Conservation (phyloP, 192 early-diverging fungal genomes). For the Gamsiella multidivaricata region DNA sequence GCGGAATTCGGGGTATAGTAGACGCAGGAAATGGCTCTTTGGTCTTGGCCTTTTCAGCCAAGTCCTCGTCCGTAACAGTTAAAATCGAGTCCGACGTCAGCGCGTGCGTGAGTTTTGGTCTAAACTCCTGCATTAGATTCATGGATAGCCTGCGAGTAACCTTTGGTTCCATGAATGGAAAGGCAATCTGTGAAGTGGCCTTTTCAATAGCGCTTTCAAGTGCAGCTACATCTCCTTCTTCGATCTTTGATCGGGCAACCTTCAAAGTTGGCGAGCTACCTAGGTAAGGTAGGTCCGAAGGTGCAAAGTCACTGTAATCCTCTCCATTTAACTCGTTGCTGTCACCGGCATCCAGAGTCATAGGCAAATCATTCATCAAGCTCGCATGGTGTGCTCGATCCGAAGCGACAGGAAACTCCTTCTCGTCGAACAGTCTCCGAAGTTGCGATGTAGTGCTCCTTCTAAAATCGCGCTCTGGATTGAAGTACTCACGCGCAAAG, state of each 20-base stretch:
- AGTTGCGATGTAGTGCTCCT: constrained; percentile 72
- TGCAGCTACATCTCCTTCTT: constrained; percentile 47
- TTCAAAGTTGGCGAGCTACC: constrained; percentile 56
- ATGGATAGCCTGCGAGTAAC: constrained; percentile 61
- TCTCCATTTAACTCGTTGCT: constrained; percentile 17
- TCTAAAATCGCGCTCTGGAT: constrained; percentile 83
- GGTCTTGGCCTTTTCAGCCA: constrained; percentile 9
- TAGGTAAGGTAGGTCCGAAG: constrained; percentile 57
- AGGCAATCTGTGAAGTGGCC: constrained; percentile 47
- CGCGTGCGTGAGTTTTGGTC: constrained; percentile 29
- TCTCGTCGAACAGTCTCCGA: constrained; percentile 70
- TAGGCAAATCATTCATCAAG: constrained; percentile 59
- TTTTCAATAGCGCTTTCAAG: constrained; percentile 54
- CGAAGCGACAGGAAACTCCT: constrained; percentile 53
- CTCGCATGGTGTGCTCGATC: constrained; percentile 57
- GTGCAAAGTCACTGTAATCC: constrained; percentile 23
- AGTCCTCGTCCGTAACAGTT: constrained; percentile 34
- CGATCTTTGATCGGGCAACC: constrained; percentile 36
- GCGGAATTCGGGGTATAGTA: constrained; percentile 26
- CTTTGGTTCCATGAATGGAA: constrained; percentile 58
- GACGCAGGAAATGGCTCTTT: constrained; percentile 3
- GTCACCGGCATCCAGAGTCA: constrained; percentile 49
- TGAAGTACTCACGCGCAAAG: constrained; percentile 82
- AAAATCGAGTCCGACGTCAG: constrained; percentile 41
- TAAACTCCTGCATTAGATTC: constrained; percentile 62